Percentiles rank a stretch among this genome's conserved stretches.
phyloP scores from a whole-genome alignment of 345 rosid genomes.

The Populus euphratica region DNA sequence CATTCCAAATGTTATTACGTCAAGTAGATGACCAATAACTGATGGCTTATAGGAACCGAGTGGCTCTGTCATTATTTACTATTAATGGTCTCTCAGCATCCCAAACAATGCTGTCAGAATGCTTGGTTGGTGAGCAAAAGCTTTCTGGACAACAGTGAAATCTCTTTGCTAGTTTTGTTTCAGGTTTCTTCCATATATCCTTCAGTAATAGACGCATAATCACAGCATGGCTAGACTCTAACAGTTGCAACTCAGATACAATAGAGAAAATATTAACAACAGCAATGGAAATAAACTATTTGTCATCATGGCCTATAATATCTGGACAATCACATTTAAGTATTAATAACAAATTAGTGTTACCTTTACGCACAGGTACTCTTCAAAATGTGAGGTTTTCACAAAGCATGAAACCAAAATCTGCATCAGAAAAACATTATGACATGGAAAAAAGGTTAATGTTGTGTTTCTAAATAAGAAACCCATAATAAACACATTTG shows the following conservation, averaged over 20 bases:
- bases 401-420: conserved; percentile 86
- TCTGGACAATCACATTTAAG: conserved; percentile 11
- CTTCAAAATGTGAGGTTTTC: conserved; percentile 83
- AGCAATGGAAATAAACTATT: neutral
- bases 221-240: no score
- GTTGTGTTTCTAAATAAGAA: neutral
- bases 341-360: neutral
- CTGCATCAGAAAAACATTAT: conserved; percentile 41
- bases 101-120: neutral
- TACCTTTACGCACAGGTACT: conserved; percentile 85
- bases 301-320: neutral
- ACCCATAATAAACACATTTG: neutral
- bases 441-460: conserved; percentile 6
- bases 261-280: neutral
- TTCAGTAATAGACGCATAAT: neutral
- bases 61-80: neutral
- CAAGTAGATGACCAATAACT: neutral
- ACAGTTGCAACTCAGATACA: neutral
- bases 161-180: neutral
- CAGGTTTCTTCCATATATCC: neutral
- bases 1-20: neutral
- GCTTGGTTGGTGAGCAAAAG: neutral
- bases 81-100: neutral
- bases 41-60: neutral
- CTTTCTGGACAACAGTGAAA: neutral